A percentile compares a stretch with the other conserved stretches of the same genome.
Evolutionary conservation across 192 early-diverging fungal species (phyloP).

Genomic region (Pecoramyces ruminantium): DNA sequence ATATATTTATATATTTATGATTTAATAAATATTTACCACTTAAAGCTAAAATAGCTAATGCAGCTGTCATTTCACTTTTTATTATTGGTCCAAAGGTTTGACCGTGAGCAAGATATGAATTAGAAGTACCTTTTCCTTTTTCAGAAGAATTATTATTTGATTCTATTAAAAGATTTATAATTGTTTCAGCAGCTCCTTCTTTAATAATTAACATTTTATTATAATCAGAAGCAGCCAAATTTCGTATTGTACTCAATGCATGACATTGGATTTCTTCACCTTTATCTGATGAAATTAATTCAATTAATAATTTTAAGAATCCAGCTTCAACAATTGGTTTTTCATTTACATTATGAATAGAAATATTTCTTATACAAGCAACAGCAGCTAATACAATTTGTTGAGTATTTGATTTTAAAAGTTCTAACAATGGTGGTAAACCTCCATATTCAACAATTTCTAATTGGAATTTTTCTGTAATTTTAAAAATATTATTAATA

Average conservation of each 20-base stretch:
- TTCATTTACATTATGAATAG: conserved; percentile 73
- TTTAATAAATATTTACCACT: conserved; percentile 12
- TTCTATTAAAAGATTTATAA: conserved; percentile 27
- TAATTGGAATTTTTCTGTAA: conserved; percentile 63
- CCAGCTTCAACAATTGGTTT: conserved; percentile 64
- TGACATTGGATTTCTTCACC: conserved; percentile 22
- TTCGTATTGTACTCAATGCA: conserved; percentile 67
- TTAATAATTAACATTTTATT: conserved; percentile 60
- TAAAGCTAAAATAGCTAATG: conserved; percentile 62
- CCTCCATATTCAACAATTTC: conserved; percentile 64
- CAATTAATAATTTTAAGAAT: conserved; percentile 49
- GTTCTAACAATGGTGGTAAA: conserved; percentile 49
- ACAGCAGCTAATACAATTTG: conserved; percentile 66
- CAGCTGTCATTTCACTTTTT: conserved; percentile 66
- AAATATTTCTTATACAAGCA: conserved; percentile 77
- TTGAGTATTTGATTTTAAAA: conserved; percentile 54
- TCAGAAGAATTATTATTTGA: background rate
- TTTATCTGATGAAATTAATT: conserved; percentile 30
- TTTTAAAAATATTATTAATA: background rate
- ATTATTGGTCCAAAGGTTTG: conserved; percentile 33
- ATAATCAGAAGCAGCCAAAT: conserved; percentile 57
- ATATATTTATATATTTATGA: too few species aligned
- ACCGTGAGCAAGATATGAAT: background rate
- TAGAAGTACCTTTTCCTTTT: background rate
- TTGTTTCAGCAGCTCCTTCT: conserved; percentile 57